Evolutionary conservation across 257 asterid species (phyloP).

Genomic region (Marsdenia floribunda): DNA sequence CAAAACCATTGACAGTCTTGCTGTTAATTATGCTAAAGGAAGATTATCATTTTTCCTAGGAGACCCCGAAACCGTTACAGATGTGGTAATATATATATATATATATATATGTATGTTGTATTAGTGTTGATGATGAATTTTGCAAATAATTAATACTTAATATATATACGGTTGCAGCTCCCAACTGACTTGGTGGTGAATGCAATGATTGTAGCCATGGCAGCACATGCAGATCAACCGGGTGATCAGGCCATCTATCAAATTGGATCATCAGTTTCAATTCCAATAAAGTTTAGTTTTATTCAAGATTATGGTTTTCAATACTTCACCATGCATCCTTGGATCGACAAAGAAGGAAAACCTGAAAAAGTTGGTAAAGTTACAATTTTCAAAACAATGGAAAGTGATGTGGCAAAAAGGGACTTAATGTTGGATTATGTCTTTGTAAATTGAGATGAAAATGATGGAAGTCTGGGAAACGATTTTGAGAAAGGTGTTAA

Average conservation of each 20-base stretch:
- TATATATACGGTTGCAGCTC: slow-evolving; percentile 34
- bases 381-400: slow-evolving; percentile 51
- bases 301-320: slow-evolving; percentile 43
- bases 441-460: too few species aligned
- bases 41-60: slow-evolving; percentile 61
- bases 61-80: slow-evolving; percentile 50
- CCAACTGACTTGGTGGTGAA: slow-evolving; percentile 98
- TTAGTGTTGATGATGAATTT: background rate
- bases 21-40: slow-evolving; percentile 85
- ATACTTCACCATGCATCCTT: slow-evolving; percentile 65
- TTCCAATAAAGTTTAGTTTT: slow-evolving; percentile 38
- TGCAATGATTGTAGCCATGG: slow-evolving; percentile 71
- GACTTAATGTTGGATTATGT: too few species aligned
- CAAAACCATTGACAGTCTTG: slow-evolving; percentile 88
- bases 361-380: slow-evolving; percentile 57
- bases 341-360: slow-evolving; percentile 73
- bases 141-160: too few species aligned
- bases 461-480: too few species aligned
- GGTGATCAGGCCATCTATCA: slow-evolving; percentile 54
- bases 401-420: too few species aligned
- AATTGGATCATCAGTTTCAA: slow-evolving; percentile 65
- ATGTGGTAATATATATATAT: slow-evolving; percentile 42
- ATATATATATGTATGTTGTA: background rate
- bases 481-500: too few species aligned
- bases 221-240: slow-evolving; percentile 43